Evolutionary conservation across 2,329 filamentous ascomycete species (phyloP), one percentile per base, ranked within the genome.

Genomic region (Botrytis deweyae): DNA sequence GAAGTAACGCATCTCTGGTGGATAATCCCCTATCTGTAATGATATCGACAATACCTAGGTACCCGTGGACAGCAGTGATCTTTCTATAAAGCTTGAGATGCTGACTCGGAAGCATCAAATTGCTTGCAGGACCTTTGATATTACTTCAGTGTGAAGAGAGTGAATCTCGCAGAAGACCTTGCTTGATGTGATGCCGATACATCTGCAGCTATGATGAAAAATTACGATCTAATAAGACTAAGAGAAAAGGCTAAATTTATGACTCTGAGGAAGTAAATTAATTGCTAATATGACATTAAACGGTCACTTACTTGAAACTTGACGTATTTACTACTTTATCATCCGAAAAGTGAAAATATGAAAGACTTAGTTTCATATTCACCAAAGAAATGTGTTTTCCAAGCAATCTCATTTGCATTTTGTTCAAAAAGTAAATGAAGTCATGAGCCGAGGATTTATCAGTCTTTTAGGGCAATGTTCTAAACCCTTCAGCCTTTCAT

Each of bases 101-200:
- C 4, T 9, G 14, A 16, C 2, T 29, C 1, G 1, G 0, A 29
- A 29, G 8, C 1, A 18, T 3, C n/a, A 33, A 4, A 18, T 7
- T 29, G n/a, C n/a, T 18, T 18, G 52, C 52, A 58, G 14, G 16
- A 4, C 14, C n/a, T 18, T 58, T 58, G n/a, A 29, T 58, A 4
- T 29, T 16, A 58, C n/a, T 58, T n/a, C 49, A 52, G 46, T 9
- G 22, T 52, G 22, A 3, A 52, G 29, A 29, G 29, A 29, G 3
- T 52, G 49, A n/a, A 14, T 14, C 4, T 3, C 14, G 0, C 3
- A 4, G 49, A n/a, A 52, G 9, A n/a, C 3, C n/a, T 58, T 58
- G 7, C 52, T 58, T 29, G 14, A 33, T 4, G 4, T 58, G n/a
- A 29, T 33, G 16, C 52, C 14, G 7, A 18, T 18, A 18, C 6